These are phyloP conservation scores for Botrytis squamosa DNA, from an alignment of 2,329 filamentous ascomycete species.

Conservation along the genomic window DNA sequence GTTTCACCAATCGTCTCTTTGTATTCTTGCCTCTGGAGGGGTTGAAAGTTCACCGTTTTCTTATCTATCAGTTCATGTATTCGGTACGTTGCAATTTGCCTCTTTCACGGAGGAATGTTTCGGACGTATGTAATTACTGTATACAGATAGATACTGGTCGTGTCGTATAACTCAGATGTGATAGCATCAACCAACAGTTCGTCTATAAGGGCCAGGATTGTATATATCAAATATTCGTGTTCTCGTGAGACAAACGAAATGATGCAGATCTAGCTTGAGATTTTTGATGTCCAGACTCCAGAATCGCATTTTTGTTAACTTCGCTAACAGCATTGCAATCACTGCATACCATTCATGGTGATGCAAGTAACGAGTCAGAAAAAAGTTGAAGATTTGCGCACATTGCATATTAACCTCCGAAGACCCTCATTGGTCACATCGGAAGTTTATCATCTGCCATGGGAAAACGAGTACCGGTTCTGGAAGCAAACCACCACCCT, in stretches of 20 bases:
- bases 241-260: slow-evolving; percentile 16
- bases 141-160: not conserved
- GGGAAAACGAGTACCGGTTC: slow-evolving; percentile 5
- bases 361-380: slow-evolving; percentile 1
- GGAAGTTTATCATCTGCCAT: slow-evolving; percentile 3
- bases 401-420: slow-evolving; percentile 8
- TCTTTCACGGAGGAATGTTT: not conserved
- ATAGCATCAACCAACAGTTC: slow-evolving; percentile 2
- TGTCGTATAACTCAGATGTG: not conserved
- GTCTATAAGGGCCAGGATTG: not conserved
- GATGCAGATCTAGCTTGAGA: slow-evolving; percentile 14
- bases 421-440: slow-evolving; percentile 7
- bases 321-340: not conserved
- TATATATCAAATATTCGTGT: slow-evolving; percentile 1
- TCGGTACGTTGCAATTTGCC: slow-evolving; percentile 2
- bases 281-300: not conserved
- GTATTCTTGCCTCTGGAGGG: not conserved
- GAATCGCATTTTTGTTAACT: not conserved
- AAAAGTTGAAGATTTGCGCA: not conserved
- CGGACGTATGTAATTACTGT: not conserved
- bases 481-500: slow-evolving; percentile 8
- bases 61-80: slow-evolving; percentile 5
- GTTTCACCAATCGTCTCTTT: not conserved
- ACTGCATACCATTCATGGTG: not conserved
- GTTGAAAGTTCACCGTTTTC: slow-evolving; percentile 4